Base-by-base conservation (phyloP, 1,284 basidiomycete genomes). In the Tilletia caries region DNA sequence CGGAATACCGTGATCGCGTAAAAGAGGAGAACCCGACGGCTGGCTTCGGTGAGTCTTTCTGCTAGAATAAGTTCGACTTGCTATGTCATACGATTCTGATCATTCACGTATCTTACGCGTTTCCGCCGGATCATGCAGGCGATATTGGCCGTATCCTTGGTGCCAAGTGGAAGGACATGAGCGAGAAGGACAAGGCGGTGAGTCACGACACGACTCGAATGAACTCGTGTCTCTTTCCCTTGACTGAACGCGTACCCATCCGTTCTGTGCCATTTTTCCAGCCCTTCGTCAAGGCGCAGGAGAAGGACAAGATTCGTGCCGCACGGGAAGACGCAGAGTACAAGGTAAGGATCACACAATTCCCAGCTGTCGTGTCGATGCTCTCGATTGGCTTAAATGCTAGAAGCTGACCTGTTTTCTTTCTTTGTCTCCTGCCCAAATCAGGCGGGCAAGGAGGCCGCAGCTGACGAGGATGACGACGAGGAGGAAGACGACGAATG, bases 11-110 rank as follows among this genome's bases (percentile, higher is more conserved):
- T 83, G 92, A 95, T 85, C 89, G 91, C 82, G 92, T 97, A 88
- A 95, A 95, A 89, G 82, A 88, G 69, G 95, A 95, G 86, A 96
- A 97, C 87, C 92, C 93, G 68, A 92, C 94, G 71, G 94, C 93
- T 46, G 88, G 90, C 71, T 97, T 97, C 83, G 94, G 94, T 90
- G 73, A 69, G 89, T 86, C 0, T 27, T 69, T 66, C n/a, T 33
- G 15, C 23, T 2, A 25, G 58, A 23, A 34, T 37, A 10, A 0
- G 25, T 64, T 46, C 46, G 27, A n/a, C n/a, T n/a, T n/a, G n/a
- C n/a, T n/a, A n/a, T n/a, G n/a, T n/a, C n/a, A n/a, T n/a, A n/a
- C n/a, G n/a, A n/a, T n/a, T n/a, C n/a, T n/a, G n/a, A n/a, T n/a
- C n/a, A n/a, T n/a, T n/a, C n/a, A n/a, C n/a, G n/a, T n/a, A n/a